These are phyloP conservation scores for Xerocomellus chrysenteron DNA, from an alignment of 768 basidiomycete genomes.

Conservation along the genomic window DNA sequence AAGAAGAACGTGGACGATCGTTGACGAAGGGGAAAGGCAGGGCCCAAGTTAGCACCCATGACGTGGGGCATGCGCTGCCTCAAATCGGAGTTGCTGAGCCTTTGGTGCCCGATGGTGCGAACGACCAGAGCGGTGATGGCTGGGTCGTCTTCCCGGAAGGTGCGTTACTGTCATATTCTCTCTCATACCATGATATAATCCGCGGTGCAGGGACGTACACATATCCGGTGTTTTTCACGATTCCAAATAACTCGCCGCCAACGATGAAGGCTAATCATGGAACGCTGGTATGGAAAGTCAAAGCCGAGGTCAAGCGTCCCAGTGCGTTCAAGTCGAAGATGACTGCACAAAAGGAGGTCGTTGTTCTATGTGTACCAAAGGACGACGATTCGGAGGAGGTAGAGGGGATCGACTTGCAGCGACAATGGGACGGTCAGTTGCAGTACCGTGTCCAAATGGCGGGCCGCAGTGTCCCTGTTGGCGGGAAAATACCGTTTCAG, in stretches of 20 bases:
- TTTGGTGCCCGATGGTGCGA: conserved; percentile 11
- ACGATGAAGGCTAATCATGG: conserved; percentile 74
- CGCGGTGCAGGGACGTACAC: conserved; percentile 75
- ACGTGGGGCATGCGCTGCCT: conserved; percentile 11
- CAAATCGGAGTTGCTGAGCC: conserved; percentile 34
- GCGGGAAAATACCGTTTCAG: conserved; percentile 75
- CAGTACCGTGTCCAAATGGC: conserved; percentile 76
- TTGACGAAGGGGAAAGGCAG: conserved; percentile 32
- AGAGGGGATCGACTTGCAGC: conserved; percentile 77
- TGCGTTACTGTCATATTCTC: conserved; percentile 29
- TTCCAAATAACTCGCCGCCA: conserved; percentile 79
- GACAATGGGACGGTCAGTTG: conserved; percentile 88
- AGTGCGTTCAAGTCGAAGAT: conserved; percentile 76
- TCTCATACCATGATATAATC: conserved; percentile 46
- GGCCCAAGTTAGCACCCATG: conserved; percentile 1
- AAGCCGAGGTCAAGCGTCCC: conserved; percentile 79
- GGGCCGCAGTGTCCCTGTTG: conserved; percentile 78
- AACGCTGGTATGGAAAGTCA: conserved; percentile 73
- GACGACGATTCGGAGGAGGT: conserved; percentile 56
- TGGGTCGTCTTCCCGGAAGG: conserved; percentile 93
- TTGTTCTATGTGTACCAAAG: conserved; percentile 67
- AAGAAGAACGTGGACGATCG: conserved; percentile 31
- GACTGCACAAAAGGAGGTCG: conserved; percentile 66
- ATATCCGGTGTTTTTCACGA: conserved; percentile 89
- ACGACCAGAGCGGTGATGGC: conserved; percentile 42